Evolutionary conservation across 352 stramenopile species (phyloP), one percentile per base, ranked within the genome.

Genomic region (Pythium periplocum): DNA sequence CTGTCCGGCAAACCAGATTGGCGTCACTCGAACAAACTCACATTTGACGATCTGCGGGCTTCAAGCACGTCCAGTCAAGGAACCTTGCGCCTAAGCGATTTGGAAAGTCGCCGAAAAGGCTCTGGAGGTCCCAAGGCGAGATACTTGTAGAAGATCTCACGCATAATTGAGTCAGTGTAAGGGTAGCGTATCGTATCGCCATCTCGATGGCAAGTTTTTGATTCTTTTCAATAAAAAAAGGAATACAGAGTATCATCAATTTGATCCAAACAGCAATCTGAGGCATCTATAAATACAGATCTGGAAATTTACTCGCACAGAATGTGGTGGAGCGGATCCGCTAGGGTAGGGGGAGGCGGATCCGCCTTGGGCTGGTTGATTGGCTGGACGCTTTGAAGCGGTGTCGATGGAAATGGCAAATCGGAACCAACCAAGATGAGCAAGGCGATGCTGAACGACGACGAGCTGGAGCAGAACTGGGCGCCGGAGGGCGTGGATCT

Each of bases 381-480:
- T 68, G 61, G 61, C 61, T 62, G 50, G 40, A 42, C 50, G n/a
- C 46, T 54, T 17, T 51, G 40, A 32, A 39, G 11, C 12, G n/a
- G 34, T 55, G 55, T 26, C 8, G 33, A 31, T n/a, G 12, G 34
- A 43, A 37, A 5, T 8, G 37, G 34, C 17, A 68, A 55, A 49
- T 7, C 35, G n/a, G 36, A 43, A 30, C 39, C 39, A 32, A 45
- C 31, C 6, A 51, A 43, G 55, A 48, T 36, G 47, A 44, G 42
- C 32, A 6, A 36, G 2, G 47, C 12, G 45, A 49, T 64, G 57
- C 41, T 66, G 26, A 70, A 70, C 50, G 62, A 70, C 62, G 62
- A 70, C 46, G 62, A 70, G 58, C 51, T 70, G 50, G 62, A 70
- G 53, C 62, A 70, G 58, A 70, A 70, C 62, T 70, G 62, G 62